Evolutionary conservation across 2,329 filamentous ascomycete genomes (phyloP), one percentile per base, ranked within the genome.

Genomic region (Pseudocercospora eumusae): DNA sequence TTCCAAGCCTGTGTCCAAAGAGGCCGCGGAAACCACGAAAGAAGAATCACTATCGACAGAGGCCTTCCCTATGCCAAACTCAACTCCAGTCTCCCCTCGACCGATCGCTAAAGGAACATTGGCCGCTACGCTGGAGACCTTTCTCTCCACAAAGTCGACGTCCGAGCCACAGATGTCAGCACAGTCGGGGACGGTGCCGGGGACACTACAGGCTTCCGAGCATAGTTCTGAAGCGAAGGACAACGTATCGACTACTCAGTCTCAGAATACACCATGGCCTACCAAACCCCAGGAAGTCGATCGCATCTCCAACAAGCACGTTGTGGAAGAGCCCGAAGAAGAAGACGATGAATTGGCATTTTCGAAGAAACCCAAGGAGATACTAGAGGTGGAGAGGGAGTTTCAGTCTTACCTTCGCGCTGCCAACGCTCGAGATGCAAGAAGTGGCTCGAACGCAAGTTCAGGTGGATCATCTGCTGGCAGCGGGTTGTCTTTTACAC

Each of bases 391-490:
- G 2, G 31, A 56, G 13, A 11, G 33, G 20, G 18, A 20, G 4
- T 56, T 42, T 15, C 53, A 56, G 53, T 21, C 31, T 11, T 56
- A 56, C 13, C 27, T 56, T 3, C 27, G 53, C 15, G 53, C 36
- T 7, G 36, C 31, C 20, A 40, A 20, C 20, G 36, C 28, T 25
- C 18, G 33, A 21, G 31, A 56, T 9, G 15, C 28, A 20, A 31
- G 53, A 13, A 40, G 20, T 36, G 50, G 18, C 9, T 54, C 50
- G 31, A 54, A 36, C 18, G 23, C 25, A 13, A 56, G 53, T 28
- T 56, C 53, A 15, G 36, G 33, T 13, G 36, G 11, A 23, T 56
- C 53, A 27, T 56, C 53, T 13, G 11, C 18, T 15, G 53, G 53
- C 20, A 56, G 53, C 20, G 13, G 28, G 21, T 15, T 15, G 28